Conservation (phyloP, 345 rosid genomes). For the thale cress (Arabidopsis thaliana) region TAIR10.1 NC_003076.8:16821001-16821500, state of each 20-base stretch:
- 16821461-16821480: constrained; percentile 62
- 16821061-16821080: background rate
- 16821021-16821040: constrained; percentile 21
- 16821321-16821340: constrained; percentile 34
- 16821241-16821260: constrained; percentile 88
- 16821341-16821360: constrained; percentile 3
- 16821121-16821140: constrained; percentile 93
- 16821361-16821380: background rate
- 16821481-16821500: background rate
- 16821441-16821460: constrained; percentile 85
- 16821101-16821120: constrained; percentile 88
- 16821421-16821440: constrained; percentile 92
- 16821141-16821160: constrained; percentile 98
- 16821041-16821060: background rate
- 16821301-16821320: constrained; percentile 97
- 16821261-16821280: constrained; percentile 90
- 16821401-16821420: constrained; percentile 65
- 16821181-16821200: constrained; percentile 93
- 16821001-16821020: constrained; percentile 84
- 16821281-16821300: constrained; percentile 92
- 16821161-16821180: constrained; percentile 97
- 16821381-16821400: constrained; percentile 2
- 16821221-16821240: constrained; percentile 89
- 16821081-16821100: constrained; percentile 93
- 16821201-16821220: constrained; percentile 96